These are phyloP conservation scores for Pistacia vera DNA, from an alignment of 345 rosid species.

Conservation along the genomic window DNA sequence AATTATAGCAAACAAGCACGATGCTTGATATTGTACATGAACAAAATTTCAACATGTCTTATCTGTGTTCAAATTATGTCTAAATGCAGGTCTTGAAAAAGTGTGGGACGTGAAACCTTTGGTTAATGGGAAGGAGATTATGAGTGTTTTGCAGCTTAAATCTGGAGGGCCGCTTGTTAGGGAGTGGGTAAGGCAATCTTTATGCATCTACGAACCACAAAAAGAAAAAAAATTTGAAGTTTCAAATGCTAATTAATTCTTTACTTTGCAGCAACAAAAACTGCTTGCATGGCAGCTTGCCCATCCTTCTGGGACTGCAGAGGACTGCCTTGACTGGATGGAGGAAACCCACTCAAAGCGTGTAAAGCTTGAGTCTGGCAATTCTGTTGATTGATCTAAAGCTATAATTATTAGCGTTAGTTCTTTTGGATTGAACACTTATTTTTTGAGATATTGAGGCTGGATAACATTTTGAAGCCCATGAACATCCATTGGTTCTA, in stretches of 20 bases:
- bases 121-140: conserved; percentile 67
- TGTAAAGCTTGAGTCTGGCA: conserved; percentile 38
- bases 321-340: conserved; percentile 96
- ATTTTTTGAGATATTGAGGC: background rate
- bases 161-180: conserved; percentile 76
- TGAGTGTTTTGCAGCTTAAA: conserved; percentile 64
- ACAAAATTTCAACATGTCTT: no score
- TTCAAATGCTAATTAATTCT: conserved; percentile 16
- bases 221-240: conserved; percentile 19
- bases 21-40: background rate
- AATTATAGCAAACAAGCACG: no score
- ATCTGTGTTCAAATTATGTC: background rate
- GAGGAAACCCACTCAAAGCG: conserved; percentile 66
- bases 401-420: background rate
- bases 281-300: conserved; percentile 86
- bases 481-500: background rate
- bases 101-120: conserved; percentile 84
- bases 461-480: background rate
- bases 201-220: background rate
- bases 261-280: conserved; percentile 71
- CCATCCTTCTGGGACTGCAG: conserved; percentile 61
- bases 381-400: background rate
- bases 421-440: background rate
- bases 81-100: conserved; percentile 68
- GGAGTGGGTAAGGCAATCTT: conserved; percentile 70